Evolutionary conservation across 495 filamentous ascomycete species (phyloP).

Genomic region (Tirmania nivea): DNA sequence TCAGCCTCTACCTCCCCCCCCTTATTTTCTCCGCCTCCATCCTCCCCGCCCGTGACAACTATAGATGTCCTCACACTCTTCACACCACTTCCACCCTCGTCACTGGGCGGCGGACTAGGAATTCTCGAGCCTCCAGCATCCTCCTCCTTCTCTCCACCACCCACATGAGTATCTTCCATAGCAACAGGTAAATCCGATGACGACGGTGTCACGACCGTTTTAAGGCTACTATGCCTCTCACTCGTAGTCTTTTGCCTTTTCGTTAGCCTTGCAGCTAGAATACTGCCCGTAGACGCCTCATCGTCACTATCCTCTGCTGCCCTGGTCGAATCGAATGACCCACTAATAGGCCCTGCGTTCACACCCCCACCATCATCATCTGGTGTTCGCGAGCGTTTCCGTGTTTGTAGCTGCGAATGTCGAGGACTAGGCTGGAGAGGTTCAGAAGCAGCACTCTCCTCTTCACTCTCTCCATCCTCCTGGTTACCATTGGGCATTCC

Average conservation of each 20-base stretch:
- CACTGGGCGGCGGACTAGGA: not conserved
- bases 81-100: constrained; percentile 1
- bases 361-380: not conserved
- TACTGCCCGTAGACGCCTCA: not conserved
- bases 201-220: not conserved
- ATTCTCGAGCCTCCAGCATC: not conserved
- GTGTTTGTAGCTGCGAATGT: too few species aligned
- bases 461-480: constrained; percentile 4
- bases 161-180: not conserved
- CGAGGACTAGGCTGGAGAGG: too few species aligned
- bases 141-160: not conserved
- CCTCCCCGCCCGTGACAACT: constrained; percentile 1
- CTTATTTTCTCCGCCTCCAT: constrained; percentile 2
- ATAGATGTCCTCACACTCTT: constrained; percentile 3
- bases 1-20: not conserved
- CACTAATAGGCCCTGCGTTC: not conserved
- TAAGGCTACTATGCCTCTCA: not conserved
- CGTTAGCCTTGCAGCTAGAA: not conserved
- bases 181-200: not conserved
- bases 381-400: too few species aligned
- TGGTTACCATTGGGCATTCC: not conserved
- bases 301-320: not conserved
- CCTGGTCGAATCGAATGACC: not conserved
- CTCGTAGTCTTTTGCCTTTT: not conserved
- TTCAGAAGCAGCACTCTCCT: not conserved